Conservation (phyloP, 2,329 filamentous ascomycete species). For the Akanthomyces muscarius region DNA sequence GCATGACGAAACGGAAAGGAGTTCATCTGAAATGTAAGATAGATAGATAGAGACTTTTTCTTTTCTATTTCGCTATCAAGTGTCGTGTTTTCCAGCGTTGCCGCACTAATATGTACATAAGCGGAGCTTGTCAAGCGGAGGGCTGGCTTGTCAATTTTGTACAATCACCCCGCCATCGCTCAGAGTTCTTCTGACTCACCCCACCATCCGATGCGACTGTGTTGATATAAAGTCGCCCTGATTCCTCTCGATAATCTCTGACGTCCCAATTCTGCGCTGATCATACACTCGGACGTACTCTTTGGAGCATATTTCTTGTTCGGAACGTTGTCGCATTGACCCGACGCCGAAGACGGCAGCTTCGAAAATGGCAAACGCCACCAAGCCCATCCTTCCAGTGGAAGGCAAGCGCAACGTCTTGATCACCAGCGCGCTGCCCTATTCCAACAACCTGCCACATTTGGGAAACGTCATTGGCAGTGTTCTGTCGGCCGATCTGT, state of each 20-base stretch:
- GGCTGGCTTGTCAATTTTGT: conserved; percentile 12
- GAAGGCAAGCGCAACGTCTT: conserved; percentile 81
- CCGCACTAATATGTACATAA: conserved; percentile 15
- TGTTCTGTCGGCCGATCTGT: conserved; percentile 86
- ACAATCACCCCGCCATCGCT: conserved; percentile 17
- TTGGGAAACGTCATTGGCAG: conserved; percentile 85
- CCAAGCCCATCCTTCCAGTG: conserved; percentile 54
- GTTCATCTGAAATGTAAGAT: neutral
- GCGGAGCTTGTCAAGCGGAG: conserved; percentile 3
- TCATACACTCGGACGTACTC: neutral
- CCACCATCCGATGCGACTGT: conserved; percentile 10
- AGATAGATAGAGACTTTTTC: neutral
- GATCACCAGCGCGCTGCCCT: conserved; percentile 87
- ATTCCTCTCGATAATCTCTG: neutral
- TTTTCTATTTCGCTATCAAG: no score
- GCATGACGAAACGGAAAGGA: no score
- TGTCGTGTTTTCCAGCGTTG: neutral
- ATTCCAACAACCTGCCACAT: conserved; percentile 72
- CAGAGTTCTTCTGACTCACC: conserved; percentile 16
- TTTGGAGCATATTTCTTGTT: neutral
- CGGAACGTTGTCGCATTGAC: neutral
- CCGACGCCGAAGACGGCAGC: conserved; percentile 5
- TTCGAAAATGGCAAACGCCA: conserved; percentile 15
- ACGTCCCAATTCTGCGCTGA: neutral
- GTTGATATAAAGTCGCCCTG: conserved; percentile 1